A percentile compares a stretch with the other conserved stretches of the same genome.
Conservation (phyloP, 306 rosid genomes). For the Vicia sativa region DNA sequence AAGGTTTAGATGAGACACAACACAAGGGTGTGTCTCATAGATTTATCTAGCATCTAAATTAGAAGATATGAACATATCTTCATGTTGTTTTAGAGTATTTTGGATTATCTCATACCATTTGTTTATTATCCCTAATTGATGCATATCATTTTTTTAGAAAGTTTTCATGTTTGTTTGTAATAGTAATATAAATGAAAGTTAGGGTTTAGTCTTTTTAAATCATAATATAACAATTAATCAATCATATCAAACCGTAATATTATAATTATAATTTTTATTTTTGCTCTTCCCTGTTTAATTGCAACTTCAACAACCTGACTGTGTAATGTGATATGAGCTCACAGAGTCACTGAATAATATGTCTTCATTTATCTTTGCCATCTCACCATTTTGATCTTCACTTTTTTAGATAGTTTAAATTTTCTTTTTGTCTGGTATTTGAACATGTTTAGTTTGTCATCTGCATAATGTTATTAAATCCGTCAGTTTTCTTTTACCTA, state of each 20-base stretch:
- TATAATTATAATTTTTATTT: background rate
- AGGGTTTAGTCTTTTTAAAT: no score
- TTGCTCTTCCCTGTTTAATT: background rate
- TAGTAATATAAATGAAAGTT: no score
- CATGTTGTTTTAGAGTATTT: background rate
- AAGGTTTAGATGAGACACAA: slow-evolving; percentile 17
- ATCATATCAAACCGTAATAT: slow-evolving; percentile 2
- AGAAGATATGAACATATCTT: background rate
- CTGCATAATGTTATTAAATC: slow-evolving; percentile 17
- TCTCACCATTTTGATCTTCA: slow-evolving; percentile 16
- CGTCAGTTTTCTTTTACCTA: slow-evolving; percentile 16
- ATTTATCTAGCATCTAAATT: slow-evolving; percentile 2
- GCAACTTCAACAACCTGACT: background rate
- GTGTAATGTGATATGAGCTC: slow-evolving; percentile 1
- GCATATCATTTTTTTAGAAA: background rate
- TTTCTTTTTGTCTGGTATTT: slow-evolving; percentile 4
- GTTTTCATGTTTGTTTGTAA: background rate
- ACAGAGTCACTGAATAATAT: slow-evolving; percentile 13
- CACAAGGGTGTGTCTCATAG: background rate
- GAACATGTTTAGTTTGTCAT: slow-evolving; percentile 14
- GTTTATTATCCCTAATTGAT: background rate
- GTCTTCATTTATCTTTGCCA: slow-evolving; percentile 19
- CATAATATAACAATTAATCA: background rate
- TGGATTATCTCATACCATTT: background rate
- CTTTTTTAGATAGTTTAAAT: background rate